Evolutionary conservation across 768 basidiomycete species (phyloP), one percentile per base, ranked within the genome.

Genomic region (Mycena kentingensis): DNA sequence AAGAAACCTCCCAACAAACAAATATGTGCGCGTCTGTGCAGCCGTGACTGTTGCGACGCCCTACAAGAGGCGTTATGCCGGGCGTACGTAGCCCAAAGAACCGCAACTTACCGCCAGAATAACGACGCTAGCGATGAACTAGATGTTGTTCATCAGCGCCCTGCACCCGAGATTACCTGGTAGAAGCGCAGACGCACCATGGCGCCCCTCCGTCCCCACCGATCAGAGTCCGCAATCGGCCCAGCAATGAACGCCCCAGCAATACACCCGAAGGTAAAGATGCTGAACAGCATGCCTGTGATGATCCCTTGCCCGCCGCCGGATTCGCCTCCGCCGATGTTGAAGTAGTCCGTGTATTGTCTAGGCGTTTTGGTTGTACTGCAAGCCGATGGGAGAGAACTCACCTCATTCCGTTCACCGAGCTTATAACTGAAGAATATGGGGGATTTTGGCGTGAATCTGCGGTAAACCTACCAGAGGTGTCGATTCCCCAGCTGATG

Each of bases 341-440:
- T 61, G 37, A 77, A 78, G 60, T 71, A 77, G 19, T 66, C 60
- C 1, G 75, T 64, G 55, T 74, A 78, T 60, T 77, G 74, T 4
- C 75, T 75, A 32, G 26, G 57, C 43, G 10, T 28, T 15, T 28
- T 11, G 19, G 22, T 47, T 29, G 18, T 13, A 16, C 29, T 21
- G 32, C 19, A 27, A 43, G 5, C n/a, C 7, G 1, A 16, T 34
- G 18, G 27, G 18, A 11, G 42, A 3, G 42, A 38, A 63, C 73
- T 32, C 60, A 77, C 76, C 69, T 52, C 76, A 78, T 77, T 27
- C 74, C 76, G 57, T 75, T 77, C 22, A 78, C 74, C 6, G 71
- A 71, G 58, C 75, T 71, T 66, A 78, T 74, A 27, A 78, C 77
- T 76, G 48, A 25, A n/a, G n/a, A n/a, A n/a, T n/a, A n/a, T n/a